phyloP scores from a whole-genome alignment of 1,139 yeast genomes.

The Pichia sp. region DNA sequence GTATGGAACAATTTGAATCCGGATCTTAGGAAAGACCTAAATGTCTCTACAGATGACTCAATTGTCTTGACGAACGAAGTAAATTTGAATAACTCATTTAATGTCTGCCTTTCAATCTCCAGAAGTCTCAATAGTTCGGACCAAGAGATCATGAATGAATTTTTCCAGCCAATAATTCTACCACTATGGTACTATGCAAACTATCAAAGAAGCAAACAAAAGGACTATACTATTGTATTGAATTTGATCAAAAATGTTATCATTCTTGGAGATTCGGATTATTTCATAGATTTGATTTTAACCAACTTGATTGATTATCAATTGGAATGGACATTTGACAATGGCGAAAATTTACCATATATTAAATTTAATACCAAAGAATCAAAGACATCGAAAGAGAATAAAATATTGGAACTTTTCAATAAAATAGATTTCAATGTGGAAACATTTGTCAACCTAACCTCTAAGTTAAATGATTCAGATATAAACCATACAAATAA shows the following conservation, averaged over 20 bases:
- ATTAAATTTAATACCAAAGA: slow-evolving; percentile 33
- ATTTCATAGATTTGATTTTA: slow-evolving; percentile 7
- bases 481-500: slow-evolving; percentile 45
- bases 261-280: slow-evolving; percentile 30
- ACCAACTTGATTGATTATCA: slow-evolving; percentile 27
- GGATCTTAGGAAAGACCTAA: neutral
- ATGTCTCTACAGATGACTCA: slow-evolving; percentile 16
- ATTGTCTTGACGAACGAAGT: slow-evolving; percentile 41
- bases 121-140: slow-evolving; percentile 37
- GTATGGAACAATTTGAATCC: slow-evolving; percentile 48
- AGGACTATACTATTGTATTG: slow-evolving; percentile 41
- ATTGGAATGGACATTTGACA: slow-evolving; percentile 50
- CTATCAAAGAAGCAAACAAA: slow-evolving; percentile 43
- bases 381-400: slow-evolving; percentile 8
- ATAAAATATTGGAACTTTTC: slow-evolving; percentile 27
- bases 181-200: slow-evolving; percentile 61
- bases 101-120: slow-evolving; percentile 61
- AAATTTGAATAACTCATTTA: slow-evolving; percentile 57
- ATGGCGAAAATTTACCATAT: slow-evolving; percentile 54
- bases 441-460: slow-evolving; percentile 38
- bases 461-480: slow-evolving; percentile 43
- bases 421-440: slow-evolving; percentile 51
- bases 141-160: slow-evolving; percentile 38
- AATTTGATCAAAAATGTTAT: slow-evolving; percentile 38
- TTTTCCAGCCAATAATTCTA: slow-evolving; percentile 44